Conservation (phyloP, 2,329 filamentous ascomycete genomes). For the Penicillium rolfsii region DNA sequence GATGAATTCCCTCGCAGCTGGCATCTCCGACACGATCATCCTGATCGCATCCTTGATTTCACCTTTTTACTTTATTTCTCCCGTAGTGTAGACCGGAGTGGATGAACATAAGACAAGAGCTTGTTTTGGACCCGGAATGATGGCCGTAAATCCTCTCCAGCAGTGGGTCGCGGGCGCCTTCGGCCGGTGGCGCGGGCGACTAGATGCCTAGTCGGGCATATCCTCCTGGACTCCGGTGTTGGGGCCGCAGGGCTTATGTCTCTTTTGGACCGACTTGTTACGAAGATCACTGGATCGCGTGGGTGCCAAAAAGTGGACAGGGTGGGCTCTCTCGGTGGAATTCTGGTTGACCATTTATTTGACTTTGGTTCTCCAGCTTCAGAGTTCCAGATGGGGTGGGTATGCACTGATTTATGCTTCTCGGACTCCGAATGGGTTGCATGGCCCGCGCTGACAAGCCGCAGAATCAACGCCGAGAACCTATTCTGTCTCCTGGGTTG, state of each 20-base stretch:
- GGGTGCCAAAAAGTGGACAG: constrained; percentile 22
- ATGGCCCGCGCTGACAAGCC: constrained; percentile 9
- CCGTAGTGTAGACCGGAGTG: not conserved
- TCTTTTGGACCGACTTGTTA: constrained; percentile 16
- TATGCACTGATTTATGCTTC: not conserved
- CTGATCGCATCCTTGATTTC: not conserved
- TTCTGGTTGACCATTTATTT: constrained; percentile 14
- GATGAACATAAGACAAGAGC: constrained; percentile 10
- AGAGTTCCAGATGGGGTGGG: not conserved
- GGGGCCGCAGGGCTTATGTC: constrained; percentile 32
- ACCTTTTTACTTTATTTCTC: not conserved
- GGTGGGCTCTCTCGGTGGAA: constrained; percentile 20
- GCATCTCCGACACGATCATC: not conserved
- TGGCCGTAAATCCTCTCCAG: constrained; percentile 21
- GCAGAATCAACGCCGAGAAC: constrained; percentile 22
- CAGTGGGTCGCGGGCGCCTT: constrained; percentile 22
- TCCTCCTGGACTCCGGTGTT: constrained; percentile 25
- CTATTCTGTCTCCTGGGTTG: constrained; percentile 3
- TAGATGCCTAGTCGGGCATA: constrained; percentile 30
- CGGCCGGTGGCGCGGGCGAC: constrained; percentile 30
- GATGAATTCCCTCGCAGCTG: not conserved
- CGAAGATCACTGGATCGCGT: constrained; percentile 28
- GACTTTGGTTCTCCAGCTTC: constrained; percentile 4
- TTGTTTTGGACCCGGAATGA: constrained; percentile 17
- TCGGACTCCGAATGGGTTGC: constrained; percentile 5